Base-by-base conservation (phyloP, 306 rosid genomes). In the Morella rubra region DNA sequence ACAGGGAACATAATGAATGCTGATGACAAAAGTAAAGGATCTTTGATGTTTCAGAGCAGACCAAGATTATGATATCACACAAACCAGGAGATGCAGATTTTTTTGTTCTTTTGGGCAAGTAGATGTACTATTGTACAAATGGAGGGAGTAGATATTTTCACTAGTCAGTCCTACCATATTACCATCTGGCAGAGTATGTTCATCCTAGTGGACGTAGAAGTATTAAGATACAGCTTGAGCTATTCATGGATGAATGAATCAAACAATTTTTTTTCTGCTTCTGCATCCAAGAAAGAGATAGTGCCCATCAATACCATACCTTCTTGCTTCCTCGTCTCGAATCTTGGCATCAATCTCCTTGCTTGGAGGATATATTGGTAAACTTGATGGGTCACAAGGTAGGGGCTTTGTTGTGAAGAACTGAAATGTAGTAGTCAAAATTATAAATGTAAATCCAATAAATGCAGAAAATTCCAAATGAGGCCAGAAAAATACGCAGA, bases 291-390 rank as follows among this genome's bases (percentile, higher is more conserved):
- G 56, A 72, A 19, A 74, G 47, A 79, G 56, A 70, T 44, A 53
- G 40, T 77, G 44, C 19, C 68, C 50, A 47, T 44, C 16, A 5
- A 70, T 52, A 40, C 24, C n/a, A 55, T 87, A 94, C 98, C 91
- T 83, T 73, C 47, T 70, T 51, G 79, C 82, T 85, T 90, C 96
- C 71, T 92, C 90, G 11, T 89, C 89, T 72, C 88, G 88, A 62
- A 71, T 90, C 86, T 79, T 95, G 74, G 88, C 91, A 79, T 92
- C 92, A 16, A 87, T 83, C 85, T 92, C 97, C 82, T 95, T 95
- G 87, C 96, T 87, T 52, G 97, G 97, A 76, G 93, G 87, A 83
- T 90, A 88, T 80, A 87, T 89, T 1, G 97, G 98, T 72, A 95
- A 81, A 81, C 86, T 84, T 67, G 91, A 89, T 32, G 98, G 97